Percentiles rank a stretch among this genome's conserved stretches.
Conservation (phyloP, 2,329 filamentous ascomycete genomes). For the Lecanicillium sp. region DNA sequence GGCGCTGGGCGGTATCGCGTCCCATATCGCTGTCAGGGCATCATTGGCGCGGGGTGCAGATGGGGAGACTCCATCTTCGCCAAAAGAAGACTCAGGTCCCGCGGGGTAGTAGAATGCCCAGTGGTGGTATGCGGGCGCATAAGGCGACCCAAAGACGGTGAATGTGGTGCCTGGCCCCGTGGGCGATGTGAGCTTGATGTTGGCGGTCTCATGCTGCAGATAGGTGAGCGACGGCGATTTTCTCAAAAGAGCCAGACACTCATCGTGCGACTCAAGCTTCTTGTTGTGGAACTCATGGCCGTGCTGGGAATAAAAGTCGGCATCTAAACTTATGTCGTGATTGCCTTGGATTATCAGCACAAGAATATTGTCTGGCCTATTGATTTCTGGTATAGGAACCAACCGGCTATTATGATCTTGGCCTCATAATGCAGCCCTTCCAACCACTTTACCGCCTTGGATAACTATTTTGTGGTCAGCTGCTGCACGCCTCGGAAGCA, state of each 20-base stretch:
- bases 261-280: slow-evolving; percentile 42
- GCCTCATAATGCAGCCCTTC: slow-evolving; percentile 60
- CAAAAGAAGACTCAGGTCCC: too few species aligned
- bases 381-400: background rate
- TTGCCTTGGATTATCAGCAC: slow-evolving; percentile 48
- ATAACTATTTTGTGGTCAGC: slow-evolving; percentile 35
- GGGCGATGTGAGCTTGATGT: slow-evolving; percentile 47
- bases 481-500: slow-evolving; percentile 1
- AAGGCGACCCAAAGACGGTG: slow-evolving; percentile 66
- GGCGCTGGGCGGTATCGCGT: slow-evolving; percentile 50
- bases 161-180: slow-evolving; percentile 54
- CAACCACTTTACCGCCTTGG: slow-evolving; percentile 60
- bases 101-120: slow-evolving; percentile 71
- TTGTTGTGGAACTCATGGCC: slow-evolving; percentile 52
- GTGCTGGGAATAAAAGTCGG: slow-evolving; percentile 51
- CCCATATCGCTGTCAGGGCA: slow-evolving; percentile 47
- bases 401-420: slow-evolving; percentile 66
- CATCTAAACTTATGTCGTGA: slow-evolving; percentile 67
- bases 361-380: background rate
- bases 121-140: slow-evolving; percentile 47
- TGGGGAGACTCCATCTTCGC: background rate
- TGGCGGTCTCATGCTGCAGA: slow-evolving; percentile 51
- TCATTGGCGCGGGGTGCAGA: slow-evolving; percentile 16
- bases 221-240: slow-evolving; percentile 56
- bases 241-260: slow-evolving; percentile 49